Evolutionary conservation across 495 filamentous ascomycete genomes (phyloP).

Genomic region (Aspergillus bridgeri): DNA sequence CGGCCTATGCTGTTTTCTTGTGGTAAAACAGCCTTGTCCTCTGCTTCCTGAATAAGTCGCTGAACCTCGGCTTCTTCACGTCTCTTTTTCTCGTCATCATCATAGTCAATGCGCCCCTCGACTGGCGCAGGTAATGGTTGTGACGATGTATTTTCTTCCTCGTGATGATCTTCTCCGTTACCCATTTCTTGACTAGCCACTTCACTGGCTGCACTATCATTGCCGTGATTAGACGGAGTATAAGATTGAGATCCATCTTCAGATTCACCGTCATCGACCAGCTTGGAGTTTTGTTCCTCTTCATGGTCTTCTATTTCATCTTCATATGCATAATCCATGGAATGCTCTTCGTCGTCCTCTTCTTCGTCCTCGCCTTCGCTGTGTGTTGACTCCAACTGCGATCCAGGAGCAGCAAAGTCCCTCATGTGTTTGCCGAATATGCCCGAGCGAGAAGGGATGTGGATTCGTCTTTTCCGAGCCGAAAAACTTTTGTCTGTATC

Average conservation of each 20-base stretch:
- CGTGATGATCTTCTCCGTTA: conserved; percentile 14
- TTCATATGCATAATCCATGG: conserved; percentile 13
- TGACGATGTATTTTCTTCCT: conserved; percentile 16
- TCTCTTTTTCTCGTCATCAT: conserved; percentile 61
- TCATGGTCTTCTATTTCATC: conserved; percentile 17
- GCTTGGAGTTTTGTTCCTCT: conserved; percentile 5
- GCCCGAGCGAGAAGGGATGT: conserved; percentile 41
- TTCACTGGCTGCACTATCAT: not conserved
- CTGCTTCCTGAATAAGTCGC: conserved; percentile 60
- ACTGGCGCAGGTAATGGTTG: conserved; percentile 23
- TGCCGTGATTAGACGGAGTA: conserved; percentile 8
- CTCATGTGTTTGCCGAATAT: conserved; percentile 66
- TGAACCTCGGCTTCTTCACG: conserved; percentile 64
- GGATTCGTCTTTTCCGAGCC: conserved; percentile 33
- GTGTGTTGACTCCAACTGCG: conserved; percentile 33
- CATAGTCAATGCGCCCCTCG: conserved; percentile 46
- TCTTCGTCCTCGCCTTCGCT: conserved; percentile 25
- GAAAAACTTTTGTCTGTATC: conserved; percentile 14
- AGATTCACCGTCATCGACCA: conserved; percentile 4
- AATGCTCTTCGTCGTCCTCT: conserved; percentile 20
- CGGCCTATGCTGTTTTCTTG: conserved; percentile 58
- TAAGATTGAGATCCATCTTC: conserved; percentile 14
- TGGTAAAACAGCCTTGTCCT: conserved; percentile 50
- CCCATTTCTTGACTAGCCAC: conserved; percentile 7
- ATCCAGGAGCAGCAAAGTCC: conserved; percentile 70